Evolutionary conservation across 768 basidiomycete species (phyloP), one percentile per base, ranked within the genome.

Genomic region (Lyophyllum atratum): DNA sequence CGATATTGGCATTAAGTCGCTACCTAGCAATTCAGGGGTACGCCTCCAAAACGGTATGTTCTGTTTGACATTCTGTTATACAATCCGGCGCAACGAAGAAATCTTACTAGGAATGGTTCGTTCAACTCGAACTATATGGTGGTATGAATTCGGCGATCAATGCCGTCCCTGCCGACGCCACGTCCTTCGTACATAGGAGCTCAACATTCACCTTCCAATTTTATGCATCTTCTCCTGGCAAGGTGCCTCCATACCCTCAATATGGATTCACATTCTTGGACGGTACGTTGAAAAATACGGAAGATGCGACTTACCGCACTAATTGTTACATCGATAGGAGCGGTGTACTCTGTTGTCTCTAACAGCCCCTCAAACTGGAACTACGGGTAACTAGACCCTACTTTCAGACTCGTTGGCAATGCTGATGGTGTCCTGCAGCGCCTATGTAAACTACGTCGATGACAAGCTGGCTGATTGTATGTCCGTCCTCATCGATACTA

Each of bases 181-280:
- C 80, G 0, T 75, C 83, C 0, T 85, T 82, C 57, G 74, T 70
- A 0, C 75, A 78, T 53, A 71, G 83, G 21, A 68, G 67, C 56
- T 73, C 76, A 1, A 62, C 78, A 40, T 81, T 81, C 50, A 77
- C 74, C 3, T 72, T 83, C 52, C 82, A 84, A 63, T 68, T 83
- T 54, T 83, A 85, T 61, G 80, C 79, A 0, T 79, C 78, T 0
- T 73, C 78, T 6, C 49, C 60, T 0, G 71, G 64, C 49, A 59
- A 65, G 7, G 52, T 59, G 0, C 76, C 79, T 2, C 80, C 80
- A 0, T 83, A 73, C 66, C 82, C 83, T 1, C 48, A 61, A 4
- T 66, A 67, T 15, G 83, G 80, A 0, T 76, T 81, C 50, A 63
- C 68, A 0, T 80, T 83, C 59, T 61, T 84, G 7, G 71, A 79